A percentile compares a stretch with the other conserved stretches of the same genome.
Conservation (phyloP, 164 flowering plant species). For the Berberis vulgaris region DNA sequence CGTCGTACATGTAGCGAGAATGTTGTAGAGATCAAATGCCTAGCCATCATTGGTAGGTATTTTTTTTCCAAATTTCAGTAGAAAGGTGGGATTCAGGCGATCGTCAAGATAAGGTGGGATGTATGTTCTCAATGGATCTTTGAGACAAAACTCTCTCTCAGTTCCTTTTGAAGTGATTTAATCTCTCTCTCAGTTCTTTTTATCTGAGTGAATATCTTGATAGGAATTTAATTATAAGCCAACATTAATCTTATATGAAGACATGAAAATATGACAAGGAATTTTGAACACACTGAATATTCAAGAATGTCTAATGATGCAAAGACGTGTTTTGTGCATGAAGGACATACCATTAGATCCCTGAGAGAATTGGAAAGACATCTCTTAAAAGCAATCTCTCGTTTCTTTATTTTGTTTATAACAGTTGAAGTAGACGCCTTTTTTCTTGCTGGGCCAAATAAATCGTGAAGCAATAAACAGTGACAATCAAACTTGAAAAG, state of each 20-base stretch:
- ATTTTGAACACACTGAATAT: background rate
- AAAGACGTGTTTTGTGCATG: background rate
- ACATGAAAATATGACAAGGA: background rate
- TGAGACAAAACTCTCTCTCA: too few species aligned
- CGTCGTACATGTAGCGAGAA: too few species aligned
- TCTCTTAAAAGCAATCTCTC: conserved; percentile 44
- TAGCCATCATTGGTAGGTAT: too few species aligned
- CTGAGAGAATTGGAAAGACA: conserved; percentile 31
- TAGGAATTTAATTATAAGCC: too few species aligned
- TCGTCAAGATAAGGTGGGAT: too few species aligned
- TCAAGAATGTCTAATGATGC: background rate
- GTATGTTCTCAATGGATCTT: too few species aligned
- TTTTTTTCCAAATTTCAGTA: too few species aligned
- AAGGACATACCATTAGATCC: conserved; percentile 32
- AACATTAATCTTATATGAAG: background rate
- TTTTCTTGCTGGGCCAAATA: conserved; percentile 29
- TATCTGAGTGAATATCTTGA: too few species aligned
- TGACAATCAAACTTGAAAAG: background rate
- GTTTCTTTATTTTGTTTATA: conserved; percentile 36
- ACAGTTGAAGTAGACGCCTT: conserved; percentile 22
- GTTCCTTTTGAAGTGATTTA: too few species aligned
- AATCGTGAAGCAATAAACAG: conserved; percentile 3
- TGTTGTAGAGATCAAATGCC: too few species aligned
- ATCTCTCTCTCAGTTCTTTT: too few species aligned
- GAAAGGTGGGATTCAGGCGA: too few species aligned